Evolutionary conservation across 306 rosid genomes (phyloP).

Genomic region (Mimosa bimucronata): DNA sequence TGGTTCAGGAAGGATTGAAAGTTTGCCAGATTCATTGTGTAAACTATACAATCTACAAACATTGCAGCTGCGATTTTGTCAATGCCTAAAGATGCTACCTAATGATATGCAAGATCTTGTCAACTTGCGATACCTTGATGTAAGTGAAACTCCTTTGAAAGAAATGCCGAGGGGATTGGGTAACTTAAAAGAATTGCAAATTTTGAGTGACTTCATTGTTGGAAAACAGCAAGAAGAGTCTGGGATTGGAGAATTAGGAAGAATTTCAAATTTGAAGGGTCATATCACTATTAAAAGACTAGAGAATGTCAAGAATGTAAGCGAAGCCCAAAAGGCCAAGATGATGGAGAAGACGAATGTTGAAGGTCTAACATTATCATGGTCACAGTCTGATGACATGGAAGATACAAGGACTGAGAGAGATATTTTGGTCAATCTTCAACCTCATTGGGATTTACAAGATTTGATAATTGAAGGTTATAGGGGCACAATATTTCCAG

Average conservation of each 20-base stretch:
- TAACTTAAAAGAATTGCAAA: neutral
- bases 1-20: accelerated
- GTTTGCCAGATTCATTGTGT: neutral
- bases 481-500: neutral
- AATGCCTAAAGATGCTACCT: neutral
- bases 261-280: neutral
- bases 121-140: slow-evolving; percentile 13
- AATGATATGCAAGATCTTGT: slow-evolving; percentile 17
- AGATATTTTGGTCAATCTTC: slow-evolving; percentile 11
- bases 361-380: neutral
- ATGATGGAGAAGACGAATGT: neutral
- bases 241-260: slow-evolving; percentile 11
- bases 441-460: neutral
- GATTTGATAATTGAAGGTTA: neutral
- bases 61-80: accelerated
- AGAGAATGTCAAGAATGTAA: neutral
- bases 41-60: slow-evolving; percentile 35
- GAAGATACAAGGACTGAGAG: neutral
- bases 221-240: neutral
- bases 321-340: neutral
- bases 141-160: neutral
- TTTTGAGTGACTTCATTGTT: neutral
- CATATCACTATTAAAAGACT: neutral
- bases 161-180: slow-evolving; percentile 15
- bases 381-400: neutral